Evolutionary conservation across 2,329 filamentous ascomycete genomes (phyloP), one percentile per base, ranked within the genome.

Genomic region (Fusarium sp.): DNA sequence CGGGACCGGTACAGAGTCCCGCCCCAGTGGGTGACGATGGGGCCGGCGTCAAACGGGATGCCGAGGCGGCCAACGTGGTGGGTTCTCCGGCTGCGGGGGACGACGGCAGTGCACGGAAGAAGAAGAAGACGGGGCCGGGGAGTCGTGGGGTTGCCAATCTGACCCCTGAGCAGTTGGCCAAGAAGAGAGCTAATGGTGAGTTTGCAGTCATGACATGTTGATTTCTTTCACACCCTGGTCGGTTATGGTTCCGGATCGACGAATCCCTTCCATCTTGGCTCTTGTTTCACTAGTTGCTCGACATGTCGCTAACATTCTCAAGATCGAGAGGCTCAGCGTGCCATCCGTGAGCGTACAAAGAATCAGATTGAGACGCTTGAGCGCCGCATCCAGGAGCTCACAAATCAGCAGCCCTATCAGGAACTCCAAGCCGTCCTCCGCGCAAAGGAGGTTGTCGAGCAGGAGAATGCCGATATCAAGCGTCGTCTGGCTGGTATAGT

Each of bases 241-340:
- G 35, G 42, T 22, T 45, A 27, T 11, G 47, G 60, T 56, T 60
- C 36, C 16, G 14, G 20, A 10, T 25, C 16, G 20, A 33, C 36
- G 25, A 56, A 62, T 62, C 63, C 35, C 56, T 60, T 56, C 63
- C 56, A 20, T 73, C 47, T 47, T 36, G 16, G 58, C 36, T 27
- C 56, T 38, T 42, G 25, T 56, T 38, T 14, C 36, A 40, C 60
- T 20, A 8, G 11, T 56, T 16, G 22, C 33, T 59, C 45, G 35
- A 70, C 71, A 47, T 56, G 27, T 73, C 54, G 75, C 76, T 74
- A 66, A 71, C 65, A 66, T 31, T 42, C 64, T 52, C 18, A 91
- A 89, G 94, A 97, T 81, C 91, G 94, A 67, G 94, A 97, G 82
- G 95, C 94, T 33, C 94, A 97, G 81, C 90, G 94, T 58, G 94